Evolutionary conservation across 352 stramenopile genomes (phyloP), one percentile per base, ranked within the genome.

Genomic region (Phytophthora podocarpi): DNA sequence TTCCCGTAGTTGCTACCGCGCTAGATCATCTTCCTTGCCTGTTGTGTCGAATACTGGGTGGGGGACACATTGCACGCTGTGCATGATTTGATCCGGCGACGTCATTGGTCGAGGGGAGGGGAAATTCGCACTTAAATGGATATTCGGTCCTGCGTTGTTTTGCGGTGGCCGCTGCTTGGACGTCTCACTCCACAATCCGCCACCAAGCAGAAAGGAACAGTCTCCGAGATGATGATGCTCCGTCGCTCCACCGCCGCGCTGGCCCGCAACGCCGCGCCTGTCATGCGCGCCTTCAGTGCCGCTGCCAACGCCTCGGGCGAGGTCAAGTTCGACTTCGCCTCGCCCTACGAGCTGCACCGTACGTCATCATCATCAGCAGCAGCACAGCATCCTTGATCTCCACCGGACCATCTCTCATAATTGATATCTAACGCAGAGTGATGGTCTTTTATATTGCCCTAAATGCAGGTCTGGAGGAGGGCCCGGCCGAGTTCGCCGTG

Each of bases 301-400:
- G 72, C 76, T 57, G 51, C 70, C 13, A 74, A 74, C 34, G 66
- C 76, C 53, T 66, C 76, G 1, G 74, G 72, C 50, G 82, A 90
- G 52, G 73, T 85, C 54, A 91, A 79, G 51, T 92, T 91, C 54
- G 74, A 95, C 11, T 72, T 95, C 43, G 24, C 71, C 21, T 68
- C 65, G 51, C 81, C 84, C 16, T 95, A 87, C 74, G 84, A 93
- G 80, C 79, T 95, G 57, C 87, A 95, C 70, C 71, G 82, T 91
- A 76, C 55, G 76, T 74, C 12, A 21, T 5, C 35, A 21, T 11
- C 23, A 5, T n/a, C n/a, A n/a, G n/a, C n/a, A n/a, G n/a, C n/a
- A n/a, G n/a, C n/a, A n/a, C n/a, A n/a, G n/a, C n/a, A n/a, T n/a
- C n/a, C n/a, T n/a, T n/a, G 16, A 45, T 53, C 28, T 27, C 12